Base-by-base conservation (phyloP, 2,329 filamentous ascomycete species). In the Trichoderma simmonsii region DNA sequence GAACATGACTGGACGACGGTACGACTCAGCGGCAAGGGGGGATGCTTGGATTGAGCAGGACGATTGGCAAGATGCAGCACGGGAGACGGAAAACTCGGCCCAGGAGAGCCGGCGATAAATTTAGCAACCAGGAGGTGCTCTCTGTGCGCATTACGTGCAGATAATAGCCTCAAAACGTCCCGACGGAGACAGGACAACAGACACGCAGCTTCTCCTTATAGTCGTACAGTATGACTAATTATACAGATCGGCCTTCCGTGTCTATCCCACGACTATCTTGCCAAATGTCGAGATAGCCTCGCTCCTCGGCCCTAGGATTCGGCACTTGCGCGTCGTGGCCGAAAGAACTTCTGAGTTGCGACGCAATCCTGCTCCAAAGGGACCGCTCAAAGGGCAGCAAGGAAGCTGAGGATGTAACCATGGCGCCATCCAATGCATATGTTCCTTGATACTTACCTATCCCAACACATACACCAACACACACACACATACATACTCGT, bases 381-480 rank as follows among this genome's bases (percentile, higher is more conserved):
- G 28, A 51, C 62, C 26, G 30, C 39, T 48, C 18, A 28, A 59
- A 59, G 34, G 59, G 43, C 66, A 61, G 32, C 26, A 62, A 24
- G 32, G 28, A 62, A 70, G 66, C 39, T 54, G 66, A 69, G 51
- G n/a, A 60, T 69, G 56, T 61, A 60, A 69, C 66, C 66, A 69
- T 68, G 24, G 26, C 65, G 51, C 65, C 66, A 61, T 60, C 11
- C 34, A 36, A 36, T 36, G 34, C 34, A 36, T 36, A 36, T 36
- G 43, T 18, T 51, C 56, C 66, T 69, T 60, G 56, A 48, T 48
- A 48, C 12, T 36, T 2, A 36, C 24, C 24, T 24, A 24, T n/a
- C 43, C 43, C 8, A 48, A 48, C 43, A 48, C 34, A 14, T 15
- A 39, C 34, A 39, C 34, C 15, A 12, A 36, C 34, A 39, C 34